Evolutionary conservation across 768 basidiomycete genomes (phyloP).

Genomic region (Boletus insuetus): DNA sequence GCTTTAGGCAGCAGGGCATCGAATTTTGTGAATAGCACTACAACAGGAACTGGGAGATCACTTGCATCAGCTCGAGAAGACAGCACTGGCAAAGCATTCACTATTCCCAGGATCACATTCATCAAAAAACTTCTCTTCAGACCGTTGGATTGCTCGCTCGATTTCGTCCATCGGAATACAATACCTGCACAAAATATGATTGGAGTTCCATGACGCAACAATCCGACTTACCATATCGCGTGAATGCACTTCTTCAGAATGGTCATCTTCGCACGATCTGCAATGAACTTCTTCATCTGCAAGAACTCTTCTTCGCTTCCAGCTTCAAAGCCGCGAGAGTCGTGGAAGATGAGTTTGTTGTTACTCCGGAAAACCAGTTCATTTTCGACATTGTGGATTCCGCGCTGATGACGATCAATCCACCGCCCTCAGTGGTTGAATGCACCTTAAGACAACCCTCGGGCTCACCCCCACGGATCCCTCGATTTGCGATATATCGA

Average conservation of each 20-base stretch:
- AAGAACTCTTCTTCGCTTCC: not conserved
- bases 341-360: constrained; percentile 2
- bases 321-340: not conserved
- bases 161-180: constrained; percentile 6
- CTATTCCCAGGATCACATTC: not conserved
- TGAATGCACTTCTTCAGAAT: not conserved
- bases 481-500: not conserved
- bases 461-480: not conserved
- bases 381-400: not conserved
- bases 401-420: not conserved
- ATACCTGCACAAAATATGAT: not conserved
- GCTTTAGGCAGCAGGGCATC: not conserved
- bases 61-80: not conserved
- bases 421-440: not conserved
- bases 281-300: constrained; percentile 1
- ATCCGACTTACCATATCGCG: not conserved
- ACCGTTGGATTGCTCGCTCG: not conserved
- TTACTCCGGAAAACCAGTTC: constrained; percentile 4
- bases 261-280: not conserved
- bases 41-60: not conserved
- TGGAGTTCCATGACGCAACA: not conserved
- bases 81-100: not conserved
- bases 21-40: constrained; percentile 6
- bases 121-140: not conserved
- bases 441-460: no score